phyloP scores from a whole-genome alignment of 208 protist genomes.

The Wallacemonas sp. region DNA sequence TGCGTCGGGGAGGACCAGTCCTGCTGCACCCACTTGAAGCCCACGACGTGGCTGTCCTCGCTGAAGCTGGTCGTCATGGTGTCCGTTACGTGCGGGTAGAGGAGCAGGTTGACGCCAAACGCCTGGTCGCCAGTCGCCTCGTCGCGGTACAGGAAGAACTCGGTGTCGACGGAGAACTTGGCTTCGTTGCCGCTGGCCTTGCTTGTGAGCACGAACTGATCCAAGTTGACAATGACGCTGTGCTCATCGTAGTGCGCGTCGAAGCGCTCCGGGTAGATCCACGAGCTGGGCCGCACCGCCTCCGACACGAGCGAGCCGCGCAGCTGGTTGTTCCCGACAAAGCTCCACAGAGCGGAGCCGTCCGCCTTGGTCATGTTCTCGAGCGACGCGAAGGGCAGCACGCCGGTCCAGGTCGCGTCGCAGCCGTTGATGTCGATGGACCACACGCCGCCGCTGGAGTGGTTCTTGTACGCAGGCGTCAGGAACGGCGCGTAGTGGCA shows the following conservation, averaged over 20 bases:
- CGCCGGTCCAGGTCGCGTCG: conserved; percentile 77
- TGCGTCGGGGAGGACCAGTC: conserved; percentile 48
- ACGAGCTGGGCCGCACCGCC: conserved; percentile 64
- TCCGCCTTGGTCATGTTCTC: conserved; percentile 37
- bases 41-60: conserved; percentile 66
- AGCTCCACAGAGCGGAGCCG: conserved; percentile 51
- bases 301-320: conserved; percentile 72
- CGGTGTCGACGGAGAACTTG: conserved; percentile 61
- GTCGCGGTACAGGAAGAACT: conserved; percentile 69
- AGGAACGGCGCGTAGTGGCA: conserved; percentile 82
- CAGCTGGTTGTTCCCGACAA: conserved; percentile 46
- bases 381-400: conserved; percentile 59
- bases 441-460: conserved; percentile 37
- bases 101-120: conserved; percentile 83
- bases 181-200: conserved; percentile 25
- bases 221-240: conserved; percentile 62
- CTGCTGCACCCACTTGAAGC: conserved; percentile 79
- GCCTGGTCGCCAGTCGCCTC: conserved; percentile 49
- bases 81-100: conserved; percentile 65
- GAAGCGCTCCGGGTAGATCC: conserved; percentile 54
- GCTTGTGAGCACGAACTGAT: conserved; percentile 54
- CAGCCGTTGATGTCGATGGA: conserved; percentile 78
- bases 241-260: conserved; percentile 45
- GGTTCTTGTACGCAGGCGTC: conserved; percentile 52
- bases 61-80: conserved; percentile 61